Percentiles rank a stretch among this genome's conserved stretches.
These are phyloP conservation scores for Microcyclospora tardicrescens DNA, from an alignment of 2,329 filamentous ascomycete species.

Conservation along the genomic window DNA sequence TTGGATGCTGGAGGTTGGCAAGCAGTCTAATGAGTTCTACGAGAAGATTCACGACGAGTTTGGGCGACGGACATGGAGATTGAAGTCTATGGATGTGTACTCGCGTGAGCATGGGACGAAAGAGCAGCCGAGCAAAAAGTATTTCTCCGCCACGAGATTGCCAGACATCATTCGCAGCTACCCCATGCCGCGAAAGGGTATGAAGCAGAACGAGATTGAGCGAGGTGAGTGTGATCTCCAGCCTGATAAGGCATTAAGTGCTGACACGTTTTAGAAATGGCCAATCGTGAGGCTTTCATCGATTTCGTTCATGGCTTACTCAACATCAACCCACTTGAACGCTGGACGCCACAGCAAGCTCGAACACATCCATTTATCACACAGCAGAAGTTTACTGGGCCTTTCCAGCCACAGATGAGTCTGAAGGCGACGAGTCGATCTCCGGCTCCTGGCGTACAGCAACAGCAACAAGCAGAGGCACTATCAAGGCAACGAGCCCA, in stretches of 20 bases:
- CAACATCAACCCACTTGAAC: slow-evolving; percentile 87
- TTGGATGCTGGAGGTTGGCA: slow-evolving; percentile 99
- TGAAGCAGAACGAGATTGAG: slow-evolving; percentile 95
- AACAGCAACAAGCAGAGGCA: slow-evolving; percentile 90
- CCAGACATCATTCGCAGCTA: slow-evolving; percentile 97
- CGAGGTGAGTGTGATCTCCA: slow-evolving; percentile 52
- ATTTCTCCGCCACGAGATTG: slow-evolving; percentile 86
- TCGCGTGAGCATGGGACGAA: slow-evolving; percentile 90
- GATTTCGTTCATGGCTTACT: slow-evolving; percentile 91
- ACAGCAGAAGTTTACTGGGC: slow-evolving; percentile 90
- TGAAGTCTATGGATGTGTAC: slow-evolving; percentile 98
- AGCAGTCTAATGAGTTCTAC: slow-evolving; percentile 94
- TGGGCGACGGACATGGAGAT: slow-evolving; percentile 73
- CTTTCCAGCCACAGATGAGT: slow-evolving; percentile 95
- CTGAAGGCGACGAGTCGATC: slow-evolving; percentile 82
- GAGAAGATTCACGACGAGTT: slow-evolving; percentile 89
- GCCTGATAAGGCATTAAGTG: slow-evolving; percentile 1
- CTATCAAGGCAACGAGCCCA: slow-evolving; percentile 78
- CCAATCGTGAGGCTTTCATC: slow-evolving; percentile 92
- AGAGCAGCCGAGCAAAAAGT: slow-evolving; percentile 98
- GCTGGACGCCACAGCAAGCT: slow-evolving; percentile 96
- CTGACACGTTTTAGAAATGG: slow-evolving; percentile 62
- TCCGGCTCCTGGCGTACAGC: slow-evolving; percentile 82
- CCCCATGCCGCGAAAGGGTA: slow-evolving; percentile 96
- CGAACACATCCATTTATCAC: slow-evolving; percentile 98